Percentiles rank a stretch among this genome's conserved stretches.
These are phyloP conservation scores for Wickerhamomyces silvicola DNA, from an alignment of 805 yeast species.

Conservation along the genomic window DNA sequence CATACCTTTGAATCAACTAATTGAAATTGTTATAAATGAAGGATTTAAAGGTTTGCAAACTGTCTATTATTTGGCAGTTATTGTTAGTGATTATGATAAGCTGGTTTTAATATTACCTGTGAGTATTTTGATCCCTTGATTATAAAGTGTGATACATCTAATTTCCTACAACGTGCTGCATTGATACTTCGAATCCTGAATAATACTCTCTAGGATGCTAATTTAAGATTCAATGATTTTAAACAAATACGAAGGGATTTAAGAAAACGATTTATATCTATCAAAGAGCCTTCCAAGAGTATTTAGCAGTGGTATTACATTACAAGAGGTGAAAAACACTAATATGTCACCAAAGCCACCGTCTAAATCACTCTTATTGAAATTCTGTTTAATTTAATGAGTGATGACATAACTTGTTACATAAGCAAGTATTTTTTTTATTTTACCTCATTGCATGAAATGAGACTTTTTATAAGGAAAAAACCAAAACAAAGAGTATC, in stretches of 20 bases:
- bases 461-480: slow-evolving; percentile 2
- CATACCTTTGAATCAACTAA: slow-evolving; percentile 49
- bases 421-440: slow-evolving; percentile 1
- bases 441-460: not conserved
- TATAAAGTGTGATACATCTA: no score
- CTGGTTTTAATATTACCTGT: slow-evolving; percentile 28
- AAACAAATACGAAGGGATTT: slow-evolving; percentile 9
- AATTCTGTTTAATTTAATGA: no score
- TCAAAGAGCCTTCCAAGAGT: no score
- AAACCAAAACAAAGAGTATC: slow-evolving; percentile 1
- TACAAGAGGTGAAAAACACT: not conserved
- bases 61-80: slow-evolving; percentile 54
- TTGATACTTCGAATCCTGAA: no score
- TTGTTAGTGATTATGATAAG: slow-evolving; percentile 35
- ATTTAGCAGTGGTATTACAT: no score
- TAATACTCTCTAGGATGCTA: no score
- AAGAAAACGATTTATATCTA: not conserved
- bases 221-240: slow-evolving; percentile 6
- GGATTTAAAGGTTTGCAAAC: slow-evolving; percentile 67
- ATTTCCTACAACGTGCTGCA: no score
- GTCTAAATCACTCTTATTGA: not conserved
- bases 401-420: no score
- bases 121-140: no score
- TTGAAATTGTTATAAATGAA: slow-evolving; percentile 68
- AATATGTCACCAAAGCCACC: not conserved